Evolutionary conservation across 1,284 basidiomycete species (phyloP), one percentile per base, ranked within the genome.

Genomic region (Agaricales sp.): DNA sequence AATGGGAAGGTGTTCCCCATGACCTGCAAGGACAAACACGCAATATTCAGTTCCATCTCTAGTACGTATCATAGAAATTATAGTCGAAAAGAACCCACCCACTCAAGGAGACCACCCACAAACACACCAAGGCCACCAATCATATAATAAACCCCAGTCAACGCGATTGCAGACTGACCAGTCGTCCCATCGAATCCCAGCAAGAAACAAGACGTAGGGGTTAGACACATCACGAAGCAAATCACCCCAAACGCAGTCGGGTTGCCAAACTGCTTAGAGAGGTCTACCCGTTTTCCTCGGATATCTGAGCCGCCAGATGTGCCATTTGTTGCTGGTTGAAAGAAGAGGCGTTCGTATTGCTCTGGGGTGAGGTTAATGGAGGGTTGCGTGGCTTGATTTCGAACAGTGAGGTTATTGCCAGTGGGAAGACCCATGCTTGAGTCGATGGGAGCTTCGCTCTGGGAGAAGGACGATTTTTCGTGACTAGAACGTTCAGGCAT

Each of bases 1-100:
- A 51, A 59, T 2, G 56, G 51, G 49, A 57, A 56, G 11, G 57
- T 59, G 38, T 59, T 59, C 8, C 57, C 57, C 22, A 59, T 45
- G 25, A 57, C 54, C 56, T 57, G 45, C 25, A n/a, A 23, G 26
- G 45, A 4, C 37, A 23, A 20, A 25, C 12, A 48, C 18, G 48
- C 49, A 43, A 30, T n/a, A n/a, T n/a, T 22, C 45, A 44, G 35
- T 19, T 1, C 3, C 20, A 26, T 37, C n/a, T n/a, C n/a, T n/a
- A n/a, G n/a, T n/a, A n/a, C n/a, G n/a, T 13, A 20, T 20, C 18
- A 6, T 6, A 11, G 24, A 11, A 39, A 16, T 22, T 24, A 4
- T 13, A 39, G 14, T 13, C 43, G 8, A 30, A 13, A 20, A 11
- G 30, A 11, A 50, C 51, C 11, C 12, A 57, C 57, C 56, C 57